Evolutionary conservation across 176 grass and related monocot genomes (phyloP).

Genomic region (Bonia amplexicaulis): DNA sequence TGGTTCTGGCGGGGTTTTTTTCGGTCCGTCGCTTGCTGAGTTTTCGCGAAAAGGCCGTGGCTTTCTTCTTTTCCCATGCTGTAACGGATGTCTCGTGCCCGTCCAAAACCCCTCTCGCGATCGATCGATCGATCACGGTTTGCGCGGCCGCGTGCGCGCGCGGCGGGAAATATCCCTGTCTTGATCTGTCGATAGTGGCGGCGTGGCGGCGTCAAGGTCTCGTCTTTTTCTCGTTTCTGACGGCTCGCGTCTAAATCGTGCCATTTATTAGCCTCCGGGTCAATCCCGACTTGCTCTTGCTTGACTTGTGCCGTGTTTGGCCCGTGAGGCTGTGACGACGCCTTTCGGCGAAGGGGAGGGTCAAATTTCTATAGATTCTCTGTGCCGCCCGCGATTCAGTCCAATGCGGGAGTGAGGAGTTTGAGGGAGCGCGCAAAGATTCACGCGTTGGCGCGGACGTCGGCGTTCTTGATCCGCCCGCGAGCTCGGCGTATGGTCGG

Average conservation of each 20-base stretch:
- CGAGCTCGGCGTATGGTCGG: conserved; percentile 15
- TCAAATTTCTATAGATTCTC: conserved; percentile 6
- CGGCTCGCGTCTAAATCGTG: conserved; percentile 9
- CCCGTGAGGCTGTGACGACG: conserved; percentile 46
- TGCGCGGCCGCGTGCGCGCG: background rate
- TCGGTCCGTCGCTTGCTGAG: background rate
- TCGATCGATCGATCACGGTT: conserved; percentile 45
- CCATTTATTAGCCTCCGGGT: conserved; percentile 36
- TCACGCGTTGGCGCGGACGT: background rate
- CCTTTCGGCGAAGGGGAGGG: background rate
- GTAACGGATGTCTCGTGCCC: conserved; percentile 25
- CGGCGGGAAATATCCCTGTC: background rate
- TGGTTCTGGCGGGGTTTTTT: background rate
- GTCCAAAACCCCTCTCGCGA: background rate
- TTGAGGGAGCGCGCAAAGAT: background rate
- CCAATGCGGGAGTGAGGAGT: conserved; percentile 31
- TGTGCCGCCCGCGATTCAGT: background rate
- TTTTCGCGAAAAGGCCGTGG: background rate
- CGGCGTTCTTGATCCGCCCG: background rate
- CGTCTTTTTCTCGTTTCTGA: background rate
- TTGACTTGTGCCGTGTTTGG: conserved; percentile 28
- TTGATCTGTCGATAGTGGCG: background rate
- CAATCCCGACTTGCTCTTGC: conserved; percentile 35
- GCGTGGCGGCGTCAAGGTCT: background rate
- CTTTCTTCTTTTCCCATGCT: background rate